Percentiles rank a stretch among this genome's conserved stretches.
These are phyloP conservation scores for Penicillium diatomitis DNA, from an alignment of 495 filamentous ascomycete genomes.

Conservation along the genomic window DNA sequence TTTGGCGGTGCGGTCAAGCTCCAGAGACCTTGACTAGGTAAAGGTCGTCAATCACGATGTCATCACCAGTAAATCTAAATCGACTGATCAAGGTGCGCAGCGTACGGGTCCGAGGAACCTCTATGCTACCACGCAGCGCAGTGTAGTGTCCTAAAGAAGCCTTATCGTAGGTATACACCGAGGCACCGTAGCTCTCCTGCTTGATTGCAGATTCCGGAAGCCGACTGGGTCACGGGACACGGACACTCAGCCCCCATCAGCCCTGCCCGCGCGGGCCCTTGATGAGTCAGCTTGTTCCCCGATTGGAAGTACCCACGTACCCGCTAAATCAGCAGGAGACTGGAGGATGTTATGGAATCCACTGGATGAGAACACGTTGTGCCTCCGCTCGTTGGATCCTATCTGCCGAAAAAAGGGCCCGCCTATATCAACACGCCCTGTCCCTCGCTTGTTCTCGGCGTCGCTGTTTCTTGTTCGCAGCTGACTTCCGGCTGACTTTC, in stretches of 20 bases:
- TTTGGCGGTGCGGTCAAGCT: too few species aligned
- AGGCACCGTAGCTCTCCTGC: too few species aligned
- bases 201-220: not conserved
- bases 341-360: constrained; percentile 2
- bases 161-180: too few species aligned
- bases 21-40: too few species aligned
- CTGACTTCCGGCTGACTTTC: constrained; percentile 4
- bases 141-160: too few species aligned
- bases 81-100: too few species aligned
- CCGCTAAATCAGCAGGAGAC: too few species aligned
- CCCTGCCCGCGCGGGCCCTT: constrained; percentile 3
- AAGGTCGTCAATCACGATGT: too few species aligned
- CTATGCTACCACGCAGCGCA: too few species aligned
- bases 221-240: not conserved
- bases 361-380: constrained; percentile 34
- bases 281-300: constrained; percentile 12
- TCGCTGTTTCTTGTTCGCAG: not conserved
- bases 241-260: constrained; percentile 9
- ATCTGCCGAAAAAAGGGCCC: constrained; percentile 2
- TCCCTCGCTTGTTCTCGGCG: constrained; percentile 2
- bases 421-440: constrained; percentile 1
- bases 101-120: too few species aligned
- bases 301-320: constrained; percentile 1
- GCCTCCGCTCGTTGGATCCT: constrained; percentile 11
- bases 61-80: too few species aligned